Percentiles rank a stretch among this genome's conserved stretches.
Conservation (phyloP, 331 rosid species). For the Prunus yedoensis region DNA sequence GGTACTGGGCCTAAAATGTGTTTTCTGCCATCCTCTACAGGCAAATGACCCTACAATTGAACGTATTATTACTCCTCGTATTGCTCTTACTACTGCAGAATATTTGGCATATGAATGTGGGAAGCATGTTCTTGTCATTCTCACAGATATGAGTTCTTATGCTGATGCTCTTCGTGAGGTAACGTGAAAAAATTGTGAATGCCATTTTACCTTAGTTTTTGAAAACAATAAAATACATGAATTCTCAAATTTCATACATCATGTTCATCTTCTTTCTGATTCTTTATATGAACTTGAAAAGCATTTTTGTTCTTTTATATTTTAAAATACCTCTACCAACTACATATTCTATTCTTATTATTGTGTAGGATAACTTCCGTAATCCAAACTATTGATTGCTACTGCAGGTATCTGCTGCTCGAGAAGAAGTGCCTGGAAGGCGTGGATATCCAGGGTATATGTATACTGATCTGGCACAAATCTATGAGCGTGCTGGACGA, state of each 20-base stretch:
- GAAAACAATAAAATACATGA: conserved; percentile 10
- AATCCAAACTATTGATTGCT: conserved; percentile 22
- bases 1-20: conserved; percentile 11
- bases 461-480: conserved; percentile 99
- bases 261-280: conserved; percentile 8
- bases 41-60: conserved; percentile 99
- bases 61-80: conserved; percentile 99
- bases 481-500: conserved; percentile 98
- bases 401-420: conserved; percentile 96
- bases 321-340: not conserved
- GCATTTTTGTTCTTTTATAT: not conserved
- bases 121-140: conserved; percentile 98
- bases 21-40: conserved; percentile 46
- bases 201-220: not conserved
- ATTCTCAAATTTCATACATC: conserved; percentile 4
- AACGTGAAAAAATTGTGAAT: conserved; percentile 11
- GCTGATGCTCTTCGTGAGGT: conserved; percentile 99
- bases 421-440: conserved; percentile 99
- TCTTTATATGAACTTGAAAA: not conserved
- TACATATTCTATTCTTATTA: not conserved
- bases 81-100: conserved; percentile 99
- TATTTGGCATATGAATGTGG: conserved; percentile 99
- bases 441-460: conserved; percentile 99
- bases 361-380: not conserved
- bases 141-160: conserved; percentile 99